Percentiles rank a stretch among this genome's conserved stretches.
Evolutionary conservation across 1,284 basidiomycete genomes (phyloP).

Genomic region (Tilletia indica): DNA sequence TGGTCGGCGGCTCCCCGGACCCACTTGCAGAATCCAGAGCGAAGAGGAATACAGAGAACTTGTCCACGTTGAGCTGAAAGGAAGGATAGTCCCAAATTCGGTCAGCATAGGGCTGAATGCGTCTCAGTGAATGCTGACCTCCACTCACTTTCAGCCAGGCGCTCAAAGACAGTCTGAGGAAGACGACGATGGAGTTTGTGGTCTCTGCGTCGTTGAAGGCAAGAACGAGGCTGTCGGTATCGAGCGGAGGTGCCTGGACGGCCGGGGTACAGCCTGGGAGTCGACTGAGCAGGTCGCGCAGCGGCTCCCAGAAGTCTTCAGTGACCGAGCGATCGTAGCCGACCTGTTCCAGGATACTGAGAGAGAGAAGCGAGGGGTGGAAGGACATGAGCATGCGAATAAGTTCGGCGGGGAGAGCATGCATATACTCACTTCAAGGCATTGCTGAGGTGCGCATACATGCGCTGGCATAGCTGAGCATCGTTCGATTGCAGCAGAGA

Average conservation of each 20-base stretch:
- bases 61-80: constrained; percentile 33
- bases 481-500: constrained; percentile 38
- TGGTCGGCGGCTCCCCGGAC: constrained; percentile 28
- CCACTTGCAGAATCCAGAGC: constrained; percentile 25
- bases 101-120: not conserved
- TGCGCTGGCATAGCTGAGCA: constrained; percentile 36
- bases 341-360: constrained; percentile 34
- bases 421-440: constrained; percentile 10
- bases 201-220: constrained; percentile 48
- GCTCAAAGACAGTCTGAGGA: constrained; percentile 38
- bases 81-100: not conserved
- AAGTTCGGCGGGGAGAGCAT: not conserved
- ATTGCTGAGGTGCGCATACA: constrained; percentile 33
- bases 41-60: constrained; percentile 46
- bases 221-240: constrained; percentile 31
- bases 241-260: constrained; percentile 27
- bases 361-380: not conserved
- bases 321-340: constrained; percentile 38
- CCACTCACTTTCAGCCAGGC: constrained; percentile 40
- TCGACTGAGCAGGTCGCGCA: constrained; percentile 31
- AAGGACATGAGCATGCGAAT: not conserved
- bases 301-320: constrained; percentile 45
- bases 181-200: constrained; percentile 49
- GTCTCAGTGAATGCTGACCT: not conserved
- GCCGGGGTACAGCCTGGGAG: constrained; percentile 39